These are phyloP conservation scores for Choricystis sp. DNA, from an alignment of 139 green algal species.

Conservation along the genomic window DNA sequence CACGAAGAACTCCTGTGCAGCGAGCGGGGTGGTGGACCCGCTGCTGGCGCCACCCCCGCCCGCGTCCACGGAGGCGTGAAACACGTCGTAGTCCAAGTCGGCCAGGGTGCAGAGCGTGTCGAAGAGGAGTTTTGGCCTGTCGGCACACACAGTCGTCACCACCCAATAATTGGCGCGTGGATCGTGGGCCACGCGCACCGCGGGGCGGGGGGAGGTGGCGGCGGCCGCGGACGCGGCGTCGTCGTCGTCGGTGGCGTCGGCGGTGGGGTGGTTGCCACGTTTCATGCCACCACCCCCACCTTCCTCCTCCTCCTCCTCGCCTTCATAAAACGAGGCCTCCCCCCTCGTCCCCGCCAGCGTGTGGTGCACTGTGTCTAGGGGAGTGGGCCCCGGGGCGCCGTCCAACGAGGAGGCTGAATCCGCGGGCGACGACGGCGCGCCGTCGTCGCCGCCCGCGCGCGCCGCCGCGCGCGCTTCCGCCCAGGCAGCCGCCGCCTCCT, in stretches of 20 bases:
- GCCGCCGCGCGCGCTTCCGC: too few species aligned
- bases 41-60: slow-evolving; percentile 3
- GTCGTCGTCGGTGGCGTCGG: not conserved
- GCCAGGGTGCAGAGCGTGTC: slow-evolving; percentile 71
- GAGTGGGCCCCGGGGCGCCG: not conserved
- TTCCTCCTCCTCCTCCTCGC: too few species aligned
- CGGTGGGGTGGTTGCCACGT: too few species aligned
- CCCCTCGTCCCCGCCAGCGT: too few species aligned
- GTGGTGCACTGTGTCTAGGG: too few species aligned
- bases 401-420: slow-evolving; percentile 3
- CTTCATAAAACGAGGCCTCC: too few species aligned
- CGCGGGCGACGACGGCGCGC: not conserved
- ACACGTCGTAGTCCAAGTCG: slow-evolving; percentile 87
- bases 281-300: too few species aligned
- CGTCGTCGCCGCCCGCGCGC: not conserved
- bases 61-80: slow-evolving; percentile 80
- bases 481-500: slow-evolving; percentile 28
- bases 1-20: slow-evolving; percentile 58
- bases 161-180: slow-evolving; percentile 60
- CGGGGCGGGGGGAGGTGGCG: slow-evolving; percentile 26
- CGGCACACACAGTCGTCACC: slow-evolving; percentile 64
- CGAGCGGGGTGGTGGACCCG: slow-evolving; percentile 1
- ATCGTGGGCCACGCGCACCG: slow-evolving; percentile 47
- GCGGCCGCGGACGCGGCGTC: slow-evolving; percentile 8
- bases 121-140: slow-evolving; percentile 78